Evolutionary conservation across 75 land plant genomes (phyloP).

Genomic region (Selaginella tamariscina): DNA sequence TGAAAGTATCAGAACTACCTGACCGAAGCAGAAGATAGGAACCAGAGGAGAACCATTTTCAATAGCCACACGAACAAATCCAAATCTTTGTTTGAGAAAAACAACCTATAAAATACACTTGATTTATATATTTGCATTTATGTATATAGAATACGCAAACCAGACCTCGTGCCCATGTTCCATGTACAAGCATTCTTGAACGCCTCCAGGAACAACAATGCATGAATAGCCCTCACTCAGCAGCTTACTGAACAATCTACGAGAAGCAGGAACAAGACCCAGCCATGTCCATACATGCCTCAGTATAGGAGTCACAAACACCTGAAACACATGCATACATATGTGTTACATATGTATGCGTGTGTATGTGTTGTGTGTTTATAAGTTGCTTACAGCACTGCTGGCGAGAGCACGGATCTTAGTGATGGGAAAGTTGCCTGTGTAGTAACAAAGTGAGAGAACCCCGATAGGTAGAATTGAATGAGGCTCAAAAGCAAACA

Average conservation of each 20-base stretch:
- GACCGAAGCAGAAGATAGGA: constrained; percentile 89
- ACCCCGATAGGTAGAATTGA: constrained; percentile 85
- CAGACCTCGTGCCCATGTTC: constrained; percentile 61
- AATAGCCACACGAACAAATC: constrained; percentile 83
- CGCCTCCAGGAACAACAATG: constrained; percentile 84
- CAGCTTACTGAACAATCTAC: constrained; percentile 42
- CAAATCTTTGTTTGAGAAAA: constrained; percentile 59
- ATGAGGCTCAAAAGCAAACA: constrained; percentile 90
- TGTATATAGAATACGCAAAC: neutral
- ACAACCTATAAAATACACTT: constrained; percentile 37
- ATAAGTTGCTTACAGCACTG: constrained; percentile 74
- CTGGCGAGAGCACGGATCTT: constrained; percentile 82
- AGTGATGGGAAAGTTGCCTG: constrained; percentile 65
- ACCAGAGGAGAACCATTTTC: constrained; percentile 74
- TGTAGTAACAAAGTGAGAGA: constrained; percentile 49
- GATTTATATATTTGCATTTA: neutral
- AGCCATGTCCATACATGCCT: constrained; percentile 96
- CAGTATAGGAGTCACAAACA: constrained; percentile 76
- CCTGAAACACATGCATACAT: too few species aligned
- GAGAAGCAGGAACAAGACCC: constrained; percentile 73
- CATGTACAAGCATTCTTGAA: constrained; percentile 67
- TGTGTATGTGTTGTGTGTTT: too few species aligned
- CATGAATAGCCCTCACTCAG: constrained; percentile 65
- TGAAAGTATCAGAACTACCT: constrained; percentile 35
- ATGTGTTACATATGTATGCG: too few species aligned